Evolutionary conservation across 1,284 basidiomycete genomes (phyloP).

Genomic region (Melampsora americana): DNA sequence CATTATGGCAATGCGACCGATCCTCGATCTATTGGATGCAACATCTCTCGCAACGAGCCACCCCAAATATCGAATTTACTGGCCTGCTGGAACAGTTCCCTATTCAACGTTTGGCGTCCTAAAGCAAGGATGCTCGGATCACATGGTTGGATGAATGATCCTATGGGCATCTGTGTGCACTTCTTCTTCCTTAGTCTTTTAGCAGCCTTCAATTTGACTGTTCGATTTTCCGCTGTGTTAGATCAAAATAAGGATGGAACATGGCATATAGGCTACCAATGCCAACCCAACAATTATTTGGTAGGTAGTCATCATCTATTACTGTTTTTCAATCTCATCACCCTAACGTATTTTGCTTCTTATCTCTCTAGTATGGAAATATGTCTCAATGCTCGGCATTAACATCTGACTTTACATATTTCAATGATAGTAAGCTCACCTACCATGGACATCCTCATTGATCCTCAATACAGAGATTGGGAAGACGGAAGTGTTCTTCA

Average conservation of each 20-base stretch:
- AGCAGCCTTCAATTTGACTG: too few species aligned
- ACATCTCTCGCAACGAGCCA: constrained; percentile 20
- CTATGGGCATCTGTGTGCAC: constrained; percentile 47
- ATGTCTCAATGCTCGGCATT: constrained; percentile 48
- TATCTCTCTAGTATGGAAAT: constrained; percentile 46
- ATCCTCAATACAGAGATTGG: neutral
- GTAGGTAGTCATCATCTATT: neutral
- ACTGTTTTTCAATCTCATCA: neutral
- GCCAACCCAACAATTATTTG: constrained; percentile 45
- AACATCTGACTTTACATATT: constrained; percentile 46
- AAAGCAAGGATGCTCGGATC: constrained; percentile 48
- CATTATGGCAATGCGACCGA: neutral
- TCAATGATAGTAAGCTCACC: constrained; percentile 41
- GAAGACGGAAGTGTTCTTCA: too few species aligned
- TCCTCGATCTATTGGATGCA: constrained; percentile 12
- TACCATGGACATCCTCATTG: neutral
- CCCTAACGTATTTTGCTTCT: neutral
- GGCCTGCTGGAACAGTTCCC: constrained; percentile 46
- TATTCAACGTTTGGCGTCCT: constrained; percentile 47
- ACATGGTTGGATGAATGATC: constrained; percentile 50
- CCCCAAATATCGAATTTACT: constrained; percentile 44
- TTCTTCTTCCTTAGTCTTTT: neutral
- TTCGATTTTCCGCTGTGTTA: constrained; percentile 4
- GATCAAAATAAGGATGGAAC: constrained; percentile 45
- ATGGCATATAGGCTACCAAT: constrained; percentile 48